A percentile compares a stretch with the other conserved stretches of the same genome.
Conservation (phyloP, 2,329 filamentous ascomycete species). For the Cladophialophora bantiana region DNA sequence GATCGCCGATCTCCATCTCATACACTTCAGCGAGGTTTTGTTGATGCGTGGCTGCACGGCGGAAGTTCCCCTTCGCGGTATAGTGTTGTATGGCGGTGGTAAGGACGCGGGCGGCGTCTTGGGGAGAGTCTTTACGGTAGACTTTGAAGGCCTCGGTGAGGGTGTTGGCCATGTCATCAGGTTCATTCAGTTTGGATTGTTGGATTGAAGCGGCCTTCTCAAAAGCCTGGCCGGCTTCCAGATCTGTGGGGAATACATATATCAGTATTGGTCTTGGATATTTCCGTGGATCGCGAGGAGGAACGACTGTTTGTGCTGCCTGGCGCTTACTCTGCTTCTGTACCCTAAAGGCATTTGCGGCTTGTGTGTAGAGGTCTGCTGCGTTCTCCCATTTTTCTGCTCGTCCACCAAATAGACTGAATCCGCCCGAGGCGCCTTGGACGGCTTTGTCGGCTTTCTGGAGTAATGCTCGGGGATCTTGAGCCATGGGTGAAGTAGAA, state of each 20-base stretch:
- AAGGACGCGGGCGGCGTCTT: slow-evolving; percentile 81
- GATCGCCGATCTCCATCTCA: slow-evolving; percentile 80
- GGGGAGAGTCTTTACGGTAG: slow-evolving; percentile 83
- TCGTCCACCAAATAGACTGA: slow-evolving; percentile 86
- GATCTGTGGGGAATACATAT: slow-evolving; percentile 61
- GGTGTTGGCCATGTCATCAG: slow-evolving; percentile 89
- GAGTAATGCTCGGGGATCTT: slow-evolving; percentile 78
- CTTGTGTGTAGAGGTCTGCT: slow-evolving; percentile 84
- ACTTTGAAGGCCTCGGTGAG: slow-evolving; percentile 93
- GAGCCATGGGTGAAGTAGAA: slow-evolving; percentile 63
- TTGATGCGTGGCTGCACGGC: slow-evolving; percentile 87
- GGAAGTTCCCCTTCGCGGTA: slow-evolving; percentile 86
- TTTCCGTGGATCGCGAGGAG: neutral
- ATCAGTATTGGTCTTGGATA: neutral
- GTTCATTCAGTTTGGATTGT: slow-evolving; percentile 81
- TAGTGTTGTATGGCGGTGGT: slow-evolving; percentile 84
- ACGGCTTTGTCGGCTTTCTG: slow-evolving; percentile 89
- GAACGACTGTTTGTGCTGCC: neutral
- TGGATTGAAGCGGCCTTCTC: slow-evolving; percentile 86
- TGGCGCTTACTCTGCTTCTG: slow-evolving; percentile 74
- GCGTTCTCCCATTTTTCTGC: slow-evolving; percentile 91
- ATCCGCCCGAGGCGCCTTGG: slow-evolving; percentile 76
- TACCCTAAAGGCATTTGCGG: slow-evolving; percentile 89
- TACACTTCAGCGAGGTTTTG: slow-evolving; percentile 87
- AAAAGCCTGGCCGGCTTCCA: slow-evolving; percentile 85